Evolutionary conservation across 139 green algal genomes (phyloP).

Genomic region (Chlamydomonas sp.): DNA sequence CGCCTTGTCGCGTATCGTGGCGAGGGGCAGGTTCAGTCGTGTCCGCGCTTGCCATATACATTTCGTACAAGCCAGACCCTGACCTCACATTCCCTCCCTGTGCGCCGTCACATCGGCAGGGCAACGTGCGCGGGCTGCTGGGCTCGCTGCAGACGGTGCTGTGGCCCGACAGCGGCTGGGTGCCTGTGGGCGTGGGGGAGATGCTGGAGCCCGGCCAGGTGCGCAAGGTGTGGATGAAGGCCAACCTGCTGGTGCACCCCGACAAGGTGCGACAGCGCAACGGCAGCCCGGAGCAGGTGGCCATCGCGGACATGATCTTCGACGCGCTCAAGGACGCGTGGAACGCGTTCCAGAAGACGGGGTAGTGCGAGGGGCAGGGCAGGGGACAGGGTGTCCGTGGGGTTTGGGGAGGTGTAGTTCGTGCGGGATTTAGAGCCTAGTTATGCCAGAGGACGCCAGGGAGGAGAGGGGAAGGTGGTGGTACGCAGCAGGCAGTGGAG

Average conservation of each 20-base stretch:
- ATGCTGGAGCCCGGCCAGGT: slow-evolving; percentile 80
- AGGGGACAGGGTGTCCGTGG: background rate
- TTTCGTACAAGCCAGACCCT: too few species aligned
- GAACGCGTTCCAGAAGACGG: slow-evolving; percentile 64
- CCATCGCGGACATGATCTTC: slow-evolving; percentile 92
- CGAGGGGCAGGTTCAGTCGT: too few species aligned
- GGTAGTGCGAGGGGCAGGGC: background rate
- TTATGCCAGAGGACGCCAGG: background rate
- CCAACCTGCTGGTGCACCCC: slow-evolving; percentile 94
- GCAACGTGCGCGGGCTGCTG: slow-evolving; percentile 92
- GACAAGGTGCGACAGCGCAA: slow-evolving; percentile 94
- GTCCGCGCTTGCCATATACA: too few species aligned
- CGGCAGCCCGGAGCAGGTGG: slow-evolving; percentile 84
- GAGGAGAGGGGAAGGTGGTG: too few species aligned
- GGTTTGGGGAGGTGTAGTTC: too few species aligned
- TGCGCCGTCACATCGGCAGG: slow-evolving; percentile 43
- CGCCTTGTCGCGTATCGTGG: too few species aligned
- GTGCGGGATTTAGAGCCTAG: too few species aligned
- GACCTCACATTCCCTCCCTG: too few species aligned
- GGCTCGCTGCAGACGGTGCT: slow-evolving; percentile 87
- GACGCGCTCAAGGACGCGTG: slow-evolving; percentile 90
- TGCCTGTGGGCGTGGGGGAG: slow-evolving; percentile 79
- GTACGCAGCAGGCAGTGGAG: too few species aligned
- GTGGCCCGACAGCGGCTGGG: slow-evolving; percentile 89
- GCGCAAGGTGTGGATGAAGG: slow-evolving; percentile 84